Evolutionary conservation across 768 basidiomycete genomes (phyloP).

Genomic region (Amanita inopinata): DNA sequence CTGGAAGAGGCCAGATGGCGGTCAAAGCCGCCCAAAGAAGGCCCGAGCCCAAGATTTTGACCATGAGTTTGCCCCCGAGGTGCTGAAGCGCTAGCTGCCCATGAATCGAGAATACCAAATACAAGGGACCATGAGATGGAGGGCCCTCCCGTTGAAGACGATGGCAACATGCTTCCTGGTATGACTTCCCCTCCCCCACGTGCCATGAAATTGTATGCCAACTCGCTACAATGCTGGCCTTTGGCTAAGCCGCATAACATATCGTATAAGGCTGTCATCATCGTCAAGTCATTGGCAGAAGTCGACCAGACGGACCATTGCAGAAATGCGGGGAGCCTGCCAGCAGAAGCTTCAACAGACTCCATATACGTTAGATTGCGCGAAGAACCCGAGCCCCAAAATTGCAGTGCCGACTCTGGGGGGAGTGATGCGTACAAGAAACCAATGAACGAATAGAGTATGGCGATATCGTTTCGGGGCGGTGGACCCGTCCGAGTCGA

Average conservation of each 20-base stretch:
- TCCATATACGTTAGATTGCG: slow-evolving; percentile 45
- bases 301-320: slow-evolving; percentile 18
- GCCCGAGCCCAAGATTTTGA: slow-evolving; percentile 28
- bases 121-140: slow-evolving; percentile 73
- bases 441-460: slow-evolving; percentile 77
- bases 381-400: slow-evolving; percentile 64
- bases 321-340: slow-evolving; percentile 38
- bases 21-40: slow-evolving; percentile 23
- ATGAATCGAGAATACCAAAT: slow-evolving; percentile 67
- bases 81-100: slow-evolving; percentile 47
- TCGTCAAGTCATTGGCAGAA: slow-evolving; percentile 57
- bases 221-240: slow-evolving; percentile 77
- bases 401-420: slow-evolving; percentile 71
- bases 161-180: slow-evolving; percentile 45
- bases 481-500: slow-evolving; percentile 26
- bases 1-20: slow-evolving; percentile 32
- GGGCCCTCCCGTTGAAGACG: slow-evolving; percentile 39
- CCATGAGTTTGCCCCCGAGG: slow-evolving; percentile 35
- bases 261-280: slow-evolving; percentile 77
- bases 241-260: slow-evolving; percentile 82
- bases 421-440: slow-evolving; percentile 68
- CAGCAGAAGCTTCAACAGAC: slow-evolving; percentile 47
- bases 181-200: slow-evolving; percentile 64
- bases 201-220: slow-evolving; percentile 84
- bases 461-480: slow-evolving; percentile 77